phyloP scores from a whole-genome alignment of 306 rosid species.

The Malus sieversii region DNA sequence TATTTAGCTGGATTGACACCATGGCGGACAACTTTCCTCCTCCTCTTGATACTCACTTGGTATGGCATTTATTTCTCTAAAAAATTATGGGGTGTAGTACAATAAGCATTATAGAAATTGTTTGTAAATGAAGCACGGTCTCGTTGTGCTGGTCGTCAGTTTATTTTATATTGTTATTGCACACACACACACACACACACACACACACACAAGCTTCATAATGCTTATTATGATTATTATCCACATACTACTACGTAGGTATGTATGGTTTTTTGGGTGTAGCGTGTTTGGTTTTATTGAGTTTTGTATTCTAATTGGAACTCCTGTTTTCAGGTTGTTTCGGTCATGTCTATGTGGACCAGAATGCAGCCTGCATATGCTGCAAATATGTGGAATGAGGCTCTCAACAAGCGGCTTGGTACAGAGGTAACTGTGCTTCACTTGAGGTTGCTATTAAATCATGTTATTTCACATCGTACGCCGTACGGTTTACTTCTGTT shows the following conservation, averaged over 20 bases:
- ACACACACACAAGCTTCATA: not conserved
- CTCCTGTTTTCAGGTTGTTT: constrained; percentile 62
- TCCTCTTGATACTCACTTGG: constrained; percentile 99
- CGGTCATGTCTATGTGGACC: constrained; percentile 99
- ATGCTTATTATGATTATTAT: not conserved
- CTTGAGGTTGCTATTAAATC: not conserved
- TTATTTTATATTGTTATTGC: not conserved
- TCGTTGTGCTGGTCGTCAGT: not conserved
- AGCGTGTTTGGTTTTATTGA: not conserved
- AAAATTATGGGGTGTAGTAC: not conserved
- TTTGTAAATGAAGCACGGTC: not conserved
- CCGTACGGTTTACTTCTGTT: not conserved
- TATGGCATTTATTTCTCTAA: constrained; percentile 19
- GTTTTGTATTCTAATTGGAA: constrained; percentile 13
- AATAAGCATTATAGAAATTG: constrained; percentile 1
- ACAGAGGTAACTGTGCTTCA: constrained; percentile 55
- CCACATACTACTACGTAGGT: not conserved
- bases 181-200: not conserved
- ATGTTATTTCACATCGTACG: not conserved
- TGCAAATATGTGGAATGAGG: constrained; percentile 99
- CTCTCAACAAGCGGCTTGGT: constrained; percentile 86
- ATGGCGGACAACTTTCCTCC: constrained; percentile 95
- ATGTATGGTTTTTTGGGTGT: not conserved
- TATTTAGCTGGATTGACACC: constrained; percentile 99
- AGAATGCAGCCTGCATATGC: constrained; percentile 96